Base-by-base conservation (phyloP, 2,329 filamentous ascomycete genomes). In the Thelonectria rubi region DNA sequence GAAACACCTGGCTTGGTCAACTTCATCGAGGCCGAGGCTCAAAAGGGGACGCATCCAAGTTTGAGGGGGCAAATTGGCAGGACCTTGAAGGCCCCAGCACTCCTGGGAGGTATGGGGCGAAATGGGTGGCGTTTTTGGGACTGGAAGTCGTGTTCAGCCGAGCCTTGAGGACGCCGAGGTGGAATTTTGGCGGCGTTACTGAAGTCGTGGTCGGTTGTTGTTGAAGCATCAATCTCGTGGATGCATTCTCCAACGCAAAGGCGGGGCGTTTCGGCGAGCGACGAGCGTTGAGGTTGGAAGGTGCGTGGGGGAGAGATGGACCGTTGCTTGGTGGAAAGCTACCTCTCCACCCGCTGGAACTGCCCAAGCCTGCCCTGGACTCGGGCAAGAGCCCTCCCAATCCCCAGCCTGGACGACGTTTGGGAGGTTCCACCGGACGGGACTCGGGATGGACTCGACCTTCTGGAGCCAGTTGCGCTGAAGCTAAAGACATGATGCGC, bases 301-400 rank as follows among this genome's bases (percentile, higher is more conserved):
- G n/a, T 45, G 18, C 42, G 42, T 45, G 42, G 54, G 47, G 45
- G 54, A 26, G 45, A 45, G 32, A 70, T 67, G 58, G 67, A 65
- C 69, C 69, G 68, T 70, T 71, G 69, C 69, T 68, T 66, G 69
- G 65, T 71, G 69, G 64, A 47, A 21, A 47, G 43, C 20, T 69
- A 32, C 37, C 52, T 45, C 47, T 30, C 48, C 47, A 43, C 54
- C 48, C 20, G 5, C 21, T 47, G 43, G 37, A 47, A 43, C 46
- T 43, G 45, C 52, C 46, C 48, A 60, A 55, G n/a, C n/a, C n/a
- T 54, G 51, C 57, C 51, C 52, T 47, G 42, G 48, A 40, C n/a
- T 59, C 58, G n/a, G n/a, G n/a, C n/a, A n/a, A n/a, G 63, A 20
- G 54, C 34, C 61, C 17, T 43, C 65, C 63, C 63, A 46, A 53